Conservation (phyloP, 257 asterid genomes). For the Parsonsia alboflavescens region DNA sequence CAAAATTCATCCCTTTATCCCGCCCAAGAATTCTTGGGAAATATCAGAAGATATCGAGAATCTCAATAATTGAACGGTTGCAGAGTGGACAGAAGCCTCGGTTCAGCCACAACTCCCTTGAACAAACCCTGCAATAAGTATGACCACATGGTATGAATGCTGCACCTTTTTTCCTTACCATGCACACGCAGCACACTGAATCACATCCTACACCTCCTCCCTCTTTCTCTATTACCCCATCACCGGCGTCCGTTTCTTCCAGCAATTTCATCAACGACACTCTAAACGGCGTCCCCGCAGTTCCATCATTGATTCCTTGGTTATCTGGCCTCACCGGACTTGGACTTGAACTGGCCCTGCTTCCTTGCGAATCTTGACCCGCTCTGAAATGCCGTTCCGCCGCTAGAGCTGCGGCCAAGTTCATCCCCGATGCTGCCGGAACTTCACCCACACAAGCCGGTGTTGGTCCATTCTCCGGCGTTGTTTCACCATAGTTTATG, state of each 20-base stretch:
- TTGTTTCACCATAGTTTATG: neutral
- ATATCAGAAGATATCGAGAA: conserved; percentile 68
- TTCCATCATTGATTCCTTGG: neutral
- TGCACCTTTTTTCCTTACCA: conserved; percentile 85
- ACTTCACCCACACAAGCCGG: conserved; percentile 34
- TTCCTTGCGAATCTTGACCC: conserved; percentile 32
- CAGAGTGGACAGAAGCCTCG: conserved; percentile 97
- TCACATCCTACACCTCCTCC: conserved; percentile 35
- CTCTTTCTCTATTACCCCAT: conserved; percentile 25
- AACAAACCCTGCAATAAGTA: conserved; percentile 87
- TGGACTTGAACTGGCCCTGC: conserved; percentile 14
- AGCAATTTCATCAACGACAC: conserved; percentile 82
- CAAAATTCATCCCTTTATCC: neutral
- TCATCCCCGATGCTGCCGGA: conserved; percentile 52
- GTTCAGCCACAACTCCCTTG: conserved; percentile 81
- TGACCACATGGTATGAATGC: conserved; percentile 99
- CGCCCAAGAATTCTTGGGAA: conserved; percentile 8
- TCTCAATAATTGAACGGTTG: conserved; percentile 63
- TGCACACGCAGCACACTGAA: conserved; percentile 87
- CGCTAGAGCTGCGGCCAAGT: conserved; percentile 77
- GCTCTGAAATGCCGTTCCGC: conserved; percentile 75
- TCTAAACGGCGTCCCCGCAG: conserved; percentile 41
- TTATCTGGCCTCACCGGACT: conserved; percentile 17
- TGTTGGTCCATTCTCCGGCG: conserved; percentile 21
- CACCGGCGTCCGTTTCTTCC: conserved; percentile 66